Base-by-base conservation (phyloP, 1,284 basidiomycete genomes). In the Mycosarcoma maydis region DNA sequence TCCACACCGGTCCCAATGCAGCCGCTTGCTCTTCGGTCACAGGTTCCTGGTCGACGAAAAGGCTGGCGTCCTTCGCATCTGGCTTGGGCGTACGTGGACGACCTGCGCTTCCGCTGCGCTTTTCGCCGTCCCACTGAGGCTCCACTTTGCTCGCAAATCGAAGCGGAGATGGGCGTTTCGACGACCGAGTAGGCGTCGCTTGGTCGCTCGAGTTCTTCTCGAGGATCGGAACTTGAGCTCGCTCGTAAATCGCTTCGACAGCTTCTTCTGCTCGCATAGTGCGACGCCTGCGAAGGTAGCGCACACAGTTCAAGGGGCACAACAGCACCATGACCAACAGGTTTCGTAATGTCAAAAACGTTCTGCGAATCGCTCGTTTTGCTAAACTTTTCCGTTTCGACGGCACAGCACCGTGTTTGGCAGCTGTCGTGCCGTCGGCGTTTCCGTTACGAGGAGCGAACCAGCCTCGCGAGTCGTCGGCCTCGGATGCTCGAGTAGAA, bases 1-100 rank as follows among this genome's bases (percentile, higher is more conserved):
- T 52, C 67, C 60, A 57, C 8, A 34, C 53, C 0, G 24, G 17
- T 2, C 53, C 67, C 19, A 47, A 29, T 30, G 52, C 55, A 8
- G 56, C 60, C 9, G 73, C 73, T 37, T 75, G 73, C 8, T 75
- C 73, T 38, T 75, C 73, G 3, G 71, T 75, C 1, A 75, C 70
- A 0, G 68, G 57, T 41, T 69, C 58, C 5, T 53, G 38, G 3
- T 55, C 37, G 4, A 54, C 50, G 30, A 55, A 41, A 22, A 32
- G 16, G 17, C 11, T 27, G 16, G n/a, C 22, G 14, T 48, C 47
- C 32, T 53, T 55, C 14, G 33, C 38, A 13, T 66, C 54, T 4
- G 53, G 45, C 17, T 34, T 61, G 26, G 57, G 69, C 19, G 58
- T 67, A 11, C 48, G 48, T 11, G 58, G 57, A 10, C 64, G 43